Conservation (phyloP, 305 asterid genomes). For the Fraxinus nigra region DNA sequence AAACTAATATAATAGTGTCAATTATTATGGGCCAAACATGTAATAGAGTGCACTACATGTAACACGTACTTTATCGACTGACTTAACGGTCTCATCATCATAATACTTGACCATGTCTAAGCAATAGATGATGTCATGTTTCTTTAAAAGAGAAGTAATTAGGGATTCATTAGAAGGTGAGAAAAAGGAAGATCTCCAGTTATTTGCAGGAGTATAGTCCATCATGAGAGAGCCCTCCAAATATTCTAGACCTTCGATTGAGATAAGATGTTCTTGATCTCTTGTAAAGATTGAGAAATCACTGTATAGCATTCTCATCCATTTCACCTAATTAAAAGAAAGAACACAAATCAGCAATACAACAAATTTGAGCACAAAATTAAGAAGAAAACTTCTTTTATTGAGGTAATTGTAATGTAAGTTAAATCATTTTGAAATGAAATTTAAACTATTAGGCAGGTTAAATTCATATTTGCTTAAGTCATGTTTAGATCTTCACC, state of each 20-base stretch:
- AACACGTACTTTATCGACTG: constrained; percentile 43
- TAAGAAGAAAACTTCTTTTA: no score
- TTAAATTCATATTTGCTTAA: background rate
- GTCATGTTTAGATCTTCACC: background rate
- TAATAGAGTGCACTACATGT: background rate
- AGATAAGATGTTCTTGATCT: constrained; percentile 70
- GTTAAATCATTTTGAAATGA: background rate
- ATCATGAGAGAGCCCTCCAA: constrained; percentile 67
- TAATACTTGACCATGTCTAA: constrained; percentile 65
- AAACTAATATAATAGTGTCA: background rate
- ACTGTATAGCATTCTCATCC: constrained; percentile 60
- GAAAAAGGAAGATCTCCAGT: constrained; percentile 77
- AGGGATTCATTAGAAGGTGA: constrained; percentile 45
- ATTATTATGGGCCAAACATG: background rate
- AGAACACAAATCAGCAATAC: background rate
- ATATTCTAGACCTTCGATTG: constrained; percentile 40
- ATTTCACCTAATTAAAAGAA: constrained; percentile 44
- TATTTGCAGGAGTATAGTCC: constrained; percentile 47
- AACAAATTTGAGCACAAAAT: background rate
- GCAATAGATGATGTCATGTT: constrained; percentile 48
- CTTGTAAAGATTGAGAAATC: constrained; percentile 57
- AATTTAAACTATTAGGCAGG: background rate
- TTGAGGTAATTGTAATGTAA: no score
- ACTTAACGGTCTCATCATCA: constrained; percentile 28
- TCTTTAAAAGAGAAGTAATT: constrained; percentile 33